Evolutionary conservation across 176 grass and related monocot species (phyloP).

Genomic region (Aegilops longissima): DNA sequence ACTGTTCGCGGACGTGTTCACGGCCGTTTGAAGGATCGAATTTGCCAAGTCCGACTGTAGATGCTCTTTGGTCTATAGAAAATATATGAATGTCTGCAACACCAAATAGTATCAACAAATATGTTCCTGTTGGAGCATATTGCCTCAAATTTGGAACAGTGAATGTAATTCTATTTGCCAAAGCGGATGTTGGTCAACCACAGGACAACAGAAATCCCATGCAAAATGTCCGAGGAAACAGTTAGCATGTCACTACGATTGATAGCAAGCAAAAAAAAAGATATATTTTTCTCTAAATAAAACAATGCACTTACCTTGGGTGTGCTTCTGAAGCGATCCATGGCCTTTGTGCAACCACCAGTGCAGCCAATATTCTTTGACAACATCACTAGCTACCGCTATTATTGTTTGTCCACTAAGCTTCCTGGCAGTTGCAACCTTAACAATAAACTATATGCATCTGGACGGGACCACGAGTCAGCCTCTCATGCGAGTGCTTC

Average conservation of each 20-base stretch:
- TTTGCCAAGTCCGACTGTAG: too few relatives aligned
- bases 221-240: background rate
- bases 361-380: background rate
- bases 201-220: background rate
- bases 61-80: too few relatives aligned
- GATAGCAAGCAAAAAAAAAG: background rate
- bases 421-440: conserved; percentile 2
- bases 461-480: background rate
- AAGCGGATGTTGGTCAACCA: background rate
- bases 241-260: background rate
- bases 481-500: background rate
- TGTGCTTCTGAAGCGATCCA: background rate
- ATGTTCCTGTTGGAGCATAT: too few relatives aligned
- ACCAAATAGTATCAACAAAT: too few relatives aligned
- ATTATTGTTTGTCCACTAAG: background rate
- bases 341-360: conserved; percentile 6
- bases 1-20: too few relatives aligned
- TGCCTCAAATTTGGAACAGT: too few relatives aligned
- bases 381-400: background rate
- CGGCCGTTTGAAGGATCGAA: too few relatives aligned
- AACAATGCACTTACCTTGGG: background rate
- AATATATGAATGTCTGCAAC: too few relatives aligned
- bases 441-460: background rate
- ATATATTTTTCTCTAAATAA: background rate
- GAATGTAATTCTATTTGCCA: background rate